Conservation (phyloP, 495 filamentous ascomycete genomes). For the Peziza echinospora region DNA sequence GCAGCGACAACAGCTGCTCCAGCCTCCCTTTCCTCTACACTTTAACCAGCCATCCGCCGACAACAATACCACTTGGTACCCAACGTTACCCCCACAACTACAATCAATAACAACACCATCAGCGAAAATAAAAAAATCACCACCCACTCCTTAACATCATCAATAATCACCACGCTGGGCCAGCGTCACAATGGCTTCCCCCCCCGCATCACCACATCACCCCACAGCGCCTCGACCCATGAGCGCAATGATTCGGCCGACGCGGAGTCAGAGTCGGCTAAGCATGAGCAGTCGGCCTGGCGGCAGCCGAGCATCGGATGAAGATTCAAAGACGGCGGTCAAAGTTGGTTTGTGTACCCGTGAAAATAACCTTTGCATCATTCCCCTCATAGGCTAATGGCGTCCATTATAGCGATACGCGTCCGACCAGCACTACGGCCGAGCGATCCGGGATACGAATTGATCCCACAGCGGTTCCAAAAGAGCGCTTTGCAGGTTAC, state of each 20-base stretch:
- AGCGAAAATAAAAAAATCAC: no score
- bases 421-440: slow-evolving; percentile 73
- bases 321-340: slow-evolving; percentile 87
- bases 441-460: slow-evolving; percentile 74
- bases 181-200: background rate
- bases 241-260: slow-evolving; percentile 66
- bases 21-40: no score
- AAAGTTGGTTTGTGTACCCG: slow-evolving; percentile 71
- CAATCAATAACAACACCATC: no score
- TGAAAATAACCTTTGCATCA: background rate
- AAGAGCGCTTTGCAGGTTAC: slow-evolving; percentile 79
- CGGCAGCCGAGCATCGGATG: slow-evolving; percentile 75
- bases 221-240: slow-evolving; percentile 35
- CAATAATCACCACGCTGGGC: background rate
- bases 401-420: slow-evolving; percentile 49
- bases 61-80: no score
- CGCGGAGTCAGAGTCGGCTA: slow-evolving; percentile 71
- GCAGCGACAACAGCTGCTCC: no score
- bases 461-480: slow-evolving; percentile 90
- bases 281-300: slow-evolving; percentile 64
- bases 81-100: no score
- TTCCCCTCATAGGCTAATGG: background rate
- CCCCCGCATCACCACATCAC: background rate
- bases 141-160: no score
- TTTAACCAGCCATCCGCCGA: no score